Evolutionary conservation across 1,284 basidiomycete species (phyloP).

Genomic region (Moesziomyces sp.): DNA sequence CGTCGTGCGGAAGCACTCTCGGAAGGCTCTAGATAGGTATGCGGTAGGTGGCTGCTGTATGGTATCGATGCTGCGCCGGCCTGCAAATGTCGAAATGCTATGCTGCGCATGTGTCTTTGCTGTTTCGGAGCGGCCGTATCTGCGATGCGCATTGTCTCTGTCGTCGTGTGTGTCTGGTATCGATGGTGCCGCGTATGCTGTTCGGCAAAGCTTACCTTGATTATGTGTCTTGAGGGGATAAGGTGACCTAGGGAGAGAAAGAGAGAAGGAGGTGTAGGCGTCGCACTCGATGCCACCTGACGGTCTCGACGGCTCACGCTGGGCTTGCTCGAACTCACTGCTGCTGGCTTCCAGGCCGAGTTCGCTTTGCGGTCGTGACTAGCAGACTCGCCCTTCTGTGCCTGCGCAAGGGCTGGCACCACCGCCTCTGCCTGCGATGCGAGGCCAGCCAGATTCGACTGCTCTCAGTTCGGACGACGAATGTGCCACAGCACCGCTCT

Average conservation of each 20-base stretch:
- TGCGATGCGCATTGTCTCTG: conserved; percentile 12
- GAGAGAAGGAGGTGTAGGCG: conserved; percentile 21
- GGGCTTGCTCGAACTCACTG: not conserved
- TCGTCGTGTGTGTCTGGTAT: conserved; percentile 4
- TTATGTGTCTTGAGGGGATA: conserved; percentile 52
- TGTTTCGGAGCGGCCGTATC: not conserved
- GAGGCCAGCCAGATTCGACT: no score
- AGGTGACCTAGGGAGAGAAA: conserved; percentile 40
- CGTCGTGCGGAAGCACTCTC: no score
- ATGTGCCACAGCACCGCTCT: no score
- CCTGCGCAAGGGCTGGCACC: not conserved
- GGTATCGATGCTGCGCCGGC: not conserved
- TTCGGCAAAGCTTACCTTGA: conserved; percentile 39
- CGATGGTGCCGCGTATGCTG: conserved; percentile 21
- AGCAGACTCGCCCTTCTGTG: no score
- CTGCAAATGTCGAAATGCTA: not conserved
- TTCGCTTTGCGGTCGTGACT: no score
- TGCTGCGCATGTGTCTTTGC: conserved; percentile 4
- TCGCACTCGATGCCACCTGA: conserved; percentile 25
- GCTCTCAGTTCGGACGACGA: no score
- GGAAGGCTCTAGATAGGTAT: not conserved
- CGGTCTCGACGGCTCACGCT: conserved; percentile 1
- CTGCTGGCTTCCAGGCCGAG: conserved; percentile 1
- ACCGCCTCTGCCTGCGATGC: not conserved
- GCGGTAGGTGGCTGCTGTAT: not conserved